phyloP scores from a whole-genome alignment of 768 basidiomycete species.

The Ramaria sp. region DNA sequence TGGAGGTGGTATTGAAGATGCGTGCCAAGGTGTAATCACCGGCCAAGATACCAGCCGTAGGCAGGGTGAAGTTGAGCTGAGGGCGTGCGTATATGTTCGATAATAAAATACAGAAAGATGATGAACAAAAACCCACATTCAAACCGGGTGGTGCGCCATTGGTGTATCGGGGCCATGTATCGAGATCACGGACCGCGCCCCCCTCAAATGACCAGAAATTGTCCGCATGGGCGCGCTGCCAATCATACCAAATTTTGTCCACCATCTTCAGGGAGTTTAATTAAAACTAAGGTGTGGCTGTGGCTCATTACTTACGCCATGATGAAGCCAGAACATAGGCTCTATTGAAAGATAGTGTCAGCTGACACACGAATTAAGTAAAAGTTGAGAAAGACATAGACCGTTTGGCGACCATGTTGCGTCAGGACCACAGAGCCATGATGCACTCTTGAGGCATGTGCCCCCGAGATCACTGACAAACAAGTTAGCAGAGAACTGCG shows the following conservation, averaged over 20 bases:
- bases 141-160: slow-evolving; percentile 18
- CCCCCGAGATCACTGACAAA: slow-evolving; percentile 20
- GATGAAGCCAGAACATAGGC: slow-evolving; percentile 27
- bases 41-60: slow-evolving; percentile 19
- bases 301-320: slow-evolving; percentile 18
- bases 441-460: slow-evolving; percentile 17
- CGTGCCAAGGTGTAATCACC: slow-evolving; percentile 16
- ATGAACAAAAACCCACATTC: slow-evolving; percentile 9
- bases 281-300: neutral
- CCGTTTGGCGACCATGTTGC: slow-evolving; percentile 25
- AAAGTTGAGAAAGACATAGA: slow-evolving; percentile 1
- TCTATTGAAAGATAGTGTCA: slow-evolving; percentile 14
- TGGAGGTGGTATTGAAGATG: slow-evolving; percentile 22
- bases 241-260: slow-evolving; percentile 28
- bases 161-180: slow-evolving; percentile 18
- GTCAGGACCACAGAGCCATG: slow-evolving; percentile 14
- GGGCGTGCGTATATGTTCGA: neutral
- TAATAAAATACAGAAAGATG: neutral
- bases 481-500: neutral
- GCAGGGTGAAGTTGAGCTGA: slow-evolving; percentile 20
- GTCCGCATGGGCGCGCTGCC: slow-evolving; percentile 19
- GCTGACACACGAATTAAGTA: neutral
- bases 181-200: slow-evolving; percentile 20
- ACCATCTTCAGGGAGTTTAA: slow-evolving; percentile 19
- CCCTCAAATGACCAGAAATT: slow-evolving; percentile 22